A percentile compares a stretch with the other conserved stretches of the same genome.
Evolutionary conservation across 495 filamentous ascomycete genomes (phyloP).

Genomic region (Penicillium macrosclerotiorum): DNA sequence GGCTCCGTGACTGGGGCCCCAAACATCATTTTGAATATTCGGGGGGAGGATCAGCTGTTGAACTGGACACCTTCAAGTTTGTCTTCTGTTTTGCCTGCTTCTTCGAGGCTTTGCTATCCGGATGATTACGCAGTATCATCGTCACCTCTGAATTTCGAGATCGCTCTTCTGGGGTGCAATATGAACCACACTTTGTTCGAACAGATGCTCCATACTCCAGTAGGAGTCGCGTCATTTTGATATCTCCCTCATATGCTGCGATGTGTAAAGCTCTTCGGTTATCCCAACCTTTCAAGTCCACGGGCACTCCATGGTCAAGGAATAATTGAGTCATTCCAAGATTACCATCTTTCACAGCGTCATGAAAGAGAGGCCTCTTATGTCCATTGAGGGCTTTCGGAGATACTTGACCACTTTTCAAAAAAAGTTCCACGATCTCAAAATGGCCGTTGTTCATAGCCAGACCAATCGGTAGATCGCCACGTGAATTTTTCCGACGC

Average conservation of each 20-base stretch:
- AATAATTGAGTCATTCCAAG: background rate
- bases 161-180: background rate
- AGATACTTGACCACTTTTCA: background rate
- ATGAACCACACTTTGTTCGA: background rate
- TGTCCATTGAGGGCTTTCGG: background rate
- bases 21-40: no score
- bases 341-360: slow-evolving; percentile 2
- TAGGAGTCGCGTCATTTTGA: slow-evolving; percentile 2
- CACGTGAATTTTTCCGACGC: no score
- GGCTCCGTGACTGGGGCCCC: no score
- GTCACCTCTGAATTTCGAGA: slow-evolving; percentile 4
- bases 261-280: slow-evolving; percentile 2
- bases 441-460: background rate
- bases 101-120: no score
- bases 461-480: no score
- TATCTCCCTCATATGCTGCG: slow-evolving; percentile 1
- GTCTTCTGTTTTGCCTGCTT: no score
- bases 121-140: slow-evolving; percentile 4
- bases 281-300: slow-evolving; percentile 5
- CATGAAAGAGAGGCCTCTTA: slow-evolving; percentile 3
- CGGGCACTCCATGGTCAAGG: background rate
- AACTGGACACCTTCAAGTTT: no score
- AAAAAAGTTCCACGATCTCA: background rate
- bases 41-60: no score
- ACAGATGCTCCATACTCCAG: slow-evolving; percentile 2